Evolutionary conservation across 192 early-diverging fungal genomes (phyloP).

Genomic region (Coemansia sp.): DNA sequence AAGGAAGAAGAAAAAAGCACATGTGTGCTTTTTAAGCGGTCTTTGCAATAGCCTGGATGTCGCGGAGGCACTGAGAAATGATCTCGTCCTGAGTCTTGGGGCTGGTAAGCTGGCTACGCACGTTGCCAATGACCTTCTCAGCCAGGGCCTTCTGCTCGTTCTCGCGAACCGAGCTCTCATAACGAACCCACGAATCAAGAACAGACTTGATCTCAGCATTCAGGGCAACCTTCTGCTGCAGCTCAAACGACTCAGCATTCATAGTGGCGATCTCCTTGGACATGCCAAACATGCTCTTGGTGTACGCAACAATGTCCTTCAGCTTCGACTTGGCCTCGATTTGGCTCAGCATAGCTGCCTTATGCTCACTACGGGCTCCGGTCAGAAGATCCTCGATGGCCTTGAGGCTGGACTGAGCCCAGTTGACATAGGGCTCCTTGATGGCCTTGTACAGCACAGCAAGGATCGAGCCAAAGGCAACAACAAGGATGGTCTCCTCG

Average conservation of each 20-base stretch:
- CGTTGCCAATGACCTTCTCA: constrained; percentile 77
- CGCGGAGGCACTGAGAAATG: constrained; percentile 55
- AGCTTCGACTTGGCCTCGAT: constrained; percentile 90
- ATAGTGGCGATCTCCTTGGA: constrained; percentile 94
- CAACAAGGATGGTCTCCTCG: constrained; percentile 85
- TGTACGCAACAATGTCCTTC: constrained; percentile 90
- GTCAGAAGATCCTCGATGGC: constrained; percentile 80
- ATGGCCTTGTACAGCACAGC: constrained; percentile 75
- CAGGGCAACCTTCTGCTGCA: constrained; percentile 88
- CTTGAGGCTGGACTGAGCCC: constrained; percentile 68
- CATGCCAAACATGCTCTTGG: constrained; percentile 90
- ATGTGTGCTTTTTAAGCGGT: constrained; percentile 14
- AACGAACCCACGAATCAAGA: constrained; percentile 96
- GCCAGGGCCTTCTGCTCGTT: constrained; percentile 89
- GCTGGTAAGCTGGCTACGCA: constrained; percentile 49
- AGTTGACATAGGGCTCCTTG: constrained; percentile 83
- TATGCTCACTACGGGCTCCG: constrained; percentile 89
- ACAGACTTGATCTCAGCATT: constrained; percentile 81
- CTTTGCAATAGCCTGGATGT: constrained; percentile 55
- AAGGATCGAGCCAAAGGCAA: constrained; percentile 79
- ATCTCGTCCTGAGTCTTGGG: constrained; percentile 56
- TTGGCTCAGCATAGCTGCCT: constrained; percentile 83
- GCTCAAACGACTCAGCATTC: constrained; percentile 91
- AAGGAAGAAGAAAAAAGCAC: background rate
- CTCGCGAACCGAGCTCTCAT: constrained; percentile 92